phyloP scores from a whole-genome alignment of 2,329 filamentous ascomycete species.

The Trichoderma asperellum region DNA sequence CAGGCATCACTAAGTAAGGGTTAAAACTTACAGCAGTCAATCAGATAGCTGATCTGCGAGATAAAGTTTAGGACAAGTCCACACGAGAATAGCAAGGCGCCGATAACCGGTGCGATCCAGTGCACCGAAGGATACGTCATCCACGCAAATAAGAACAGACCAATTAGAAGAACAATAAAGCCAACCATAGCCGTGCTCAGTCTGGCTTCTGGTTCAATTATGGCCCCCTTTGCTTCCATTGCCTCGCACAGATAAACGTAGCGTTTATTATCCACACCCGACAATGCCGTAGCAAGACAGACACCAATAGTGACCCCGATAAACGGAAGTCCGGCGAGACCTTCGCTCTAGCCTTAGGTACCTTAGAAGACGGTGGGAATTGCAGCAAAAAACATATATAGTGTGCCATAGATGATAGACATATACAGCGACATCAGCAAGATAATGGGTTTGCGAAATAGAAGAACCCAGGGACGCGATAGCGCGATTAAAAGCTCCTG shows the following conservation, averaged over 20 bases:
- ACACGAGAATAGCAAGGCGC: slow-evolving; percentile 52
- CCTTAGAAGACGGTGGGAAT: slow-evolving; percentile 78
- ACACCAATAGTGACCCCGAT: slow-evolving; percentile 38
- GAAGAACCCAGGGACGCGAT: neutral
- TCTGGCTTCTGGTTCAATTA: slow-evolving; percentile 51
- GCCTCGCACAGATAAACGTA: neutral
- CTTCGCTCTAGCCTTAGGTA: slow-evolving; percentile 72
- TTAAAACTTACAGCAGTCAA: slow-evolving; percentile 46
- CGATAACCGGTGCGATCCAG: slow-evolving; percentile 52
- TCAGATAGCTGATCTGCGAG: slow-evolving; percentile 62
- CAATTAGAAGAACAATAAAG: slow-evolving; percentile 56
- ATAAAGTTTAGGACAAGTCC: slow-evolving; percentile 63
- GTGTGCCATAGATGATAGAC: slow-evolving; percentile 78
- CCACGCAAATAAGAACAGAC: slow-evolving; percentile 65
- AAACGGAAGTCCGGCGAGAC: slow-evolving; percentile 62
- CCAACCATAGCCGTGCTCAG: slow-evolving; percentile 61
- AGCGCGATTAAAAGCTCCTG: neutral
- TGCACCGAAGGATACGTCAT: slow-evolving; percentile 56
- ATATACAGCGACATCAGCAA: slow-evolving; percentile 80
- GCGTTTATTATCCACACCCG: neutral
- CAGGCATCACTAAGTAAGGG: no score
- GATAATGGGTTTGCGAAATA: slow-evolving; percentile 78
- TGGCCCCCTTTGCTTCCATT: neutral
- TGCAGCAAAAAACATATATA: slow-evolving; percentile 90
- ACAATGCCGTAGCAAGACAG: neutral